Conservation (phyloP, 2,329 filamentous ascomycete genomes). For the Fusarium oxysporum region DNA sequence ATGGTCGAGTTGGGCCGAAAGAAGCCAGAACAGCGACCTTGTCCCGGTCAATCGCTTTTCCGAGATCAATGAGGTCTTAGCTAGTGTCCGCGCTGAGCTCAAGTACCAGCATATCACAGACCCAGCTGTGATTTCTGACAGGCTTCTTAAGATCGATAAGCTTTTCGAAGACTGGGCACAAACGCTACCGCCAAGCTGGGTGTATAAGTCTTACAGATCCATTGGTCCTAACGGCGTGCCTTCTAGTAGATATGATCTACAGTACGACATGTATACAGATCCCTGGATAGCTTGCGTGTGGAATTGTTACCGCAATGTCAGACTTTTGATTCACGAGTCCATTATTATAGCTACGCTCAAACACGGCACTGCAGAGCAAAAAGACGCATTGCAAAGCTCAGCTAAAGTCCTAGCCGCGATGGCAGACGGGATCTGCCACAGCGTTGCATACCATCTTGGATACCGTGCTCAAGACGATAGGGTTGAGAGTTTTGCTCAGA, state of each 20-base stretch:
- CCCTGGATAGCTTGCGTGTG: conserved; percentile 36
- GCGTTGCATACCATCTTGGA: conserved; percentile 34
- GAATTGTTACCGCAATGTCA: conserved; percentile 37
- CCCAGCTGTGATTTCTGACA: conserved; percentile 2
- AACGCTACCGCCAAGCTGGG: conserved; percentile 11
- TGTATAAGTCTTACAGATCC: conserved; percentile 23
- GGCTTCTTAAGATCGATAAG: conserved; percentile 26
- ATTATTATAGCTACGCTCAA: conserved; percentile 29
- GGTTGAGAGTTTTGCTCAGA: not conserved
- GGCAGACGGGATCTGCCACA: conserved; percentile 35
- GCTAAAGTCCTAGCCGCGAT: conserved; percentile 9
- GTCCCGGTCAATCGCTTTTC: conserved; percentile 22
- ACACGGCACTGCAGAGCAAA: conserved; percentile 14
- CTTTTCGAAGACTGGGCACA: conserved; percentile 18
- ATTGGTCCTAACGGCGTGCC: conserved; percentile 4
- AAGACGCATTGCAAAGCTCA: conserved; percentile 11
- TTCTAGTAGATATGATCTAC: conserved; percentile 9
- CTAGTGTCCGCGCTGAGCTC: conserved; percentile 15
- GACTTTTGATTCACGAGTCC: conserved; percentile 36
- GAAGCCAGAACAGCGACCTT: not conserved
- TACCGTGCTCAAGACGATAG: not conserved
- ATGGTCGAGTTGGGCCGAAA: conserved; percentile 35
- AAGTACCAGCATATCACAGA: conserved; percentile 26
- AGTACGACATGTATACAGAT: conserved; percentile 32
- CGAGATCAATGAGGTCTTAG: conserved; percentile 28